Base-by-base conservation (phyloP, 805 yeast genomes). In the Teunomyces stri region DNA sequence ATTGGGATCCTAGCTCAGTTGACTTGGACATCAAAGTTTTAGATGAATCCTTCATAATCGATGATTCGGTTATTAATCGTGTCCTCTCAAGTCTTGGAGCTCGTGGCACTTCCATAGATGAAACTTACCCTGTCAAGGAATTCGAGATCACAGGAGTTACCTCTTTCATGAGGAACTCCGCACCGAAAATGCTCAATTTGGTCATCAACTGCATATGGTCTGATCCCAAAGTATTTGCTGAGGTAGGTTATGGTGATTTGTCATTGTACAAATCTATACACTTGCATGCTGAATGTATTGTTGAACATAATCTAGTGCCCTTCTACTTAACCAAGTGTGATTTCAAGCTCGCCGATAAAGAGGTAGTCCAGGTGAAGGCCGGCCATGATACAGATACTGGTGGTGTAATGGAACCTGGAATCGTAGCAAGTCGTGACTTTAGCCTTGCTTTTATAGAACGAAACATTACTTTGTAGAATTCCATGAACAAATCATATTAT, bases 101-200 rank as follows among this genome's bases (percentile, higher is more conserved):
- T 53, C 28, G 55, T 58, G 49, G 44, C 43, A 43, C 36, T 40
- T 40, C 5, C 43, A 35, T 3, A 30, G 36, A 11, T 6, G 37
- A 1, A 21, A 38, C 22, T 31, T 36, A 33, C 15, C 16, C 27
- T 12, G 46, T 42, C 7, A 55, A 51, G 11, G 57, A 58, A n/a
- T 59, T 63, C 37, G 84, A 78, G 52, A 45, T 81, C 9, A 80
- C 86, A 0, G 77, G 76, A 5, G 75, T 77, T 49, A 74, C 83
- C 0, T 78, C 86, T 0, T 79, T 76, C 47, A 65, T 70, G 54
- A 74, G 76, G 16, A 58, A 61, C n/a, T 44, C 67, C 10, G 77
- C 74, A 4, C 57, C 73, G 1, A 45, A 46, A 3, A 45, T 66
- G 10, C 50, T 70, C 0, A 61, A 67, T 4, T 63, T 52, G 21